Conservation (phyloP, 2,329 filamentous ascomycete species). For the Colletotrichum incanum region DNA sequence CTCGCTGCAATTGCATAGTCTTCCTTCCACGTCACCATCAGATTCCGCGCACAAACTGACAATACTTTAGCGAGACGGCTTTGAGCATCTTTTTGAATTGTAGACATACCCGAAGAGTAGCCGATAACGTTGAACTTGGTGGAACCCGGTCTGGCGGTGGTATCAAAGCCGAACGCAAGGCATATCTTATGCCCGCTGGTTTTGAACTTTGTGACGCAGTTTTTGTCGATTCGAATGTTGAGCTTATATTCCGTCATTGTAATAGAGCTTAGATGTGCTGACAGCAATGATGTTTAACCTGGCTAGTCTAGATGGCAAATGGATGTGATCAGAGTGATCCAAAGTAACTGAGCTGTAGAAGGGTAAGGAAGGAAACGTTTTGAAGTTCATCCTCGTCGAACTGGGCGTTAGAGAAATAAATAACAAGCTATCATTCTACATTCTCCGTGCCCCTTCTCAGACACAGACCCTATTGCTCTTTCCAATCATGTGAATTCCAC, state of each 20-base stretch:
- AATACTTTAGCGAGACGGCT: neutral
- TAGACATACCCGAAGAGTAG: constrained; percentile 9
- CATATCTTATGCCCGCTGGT: constrained; percentile 12
- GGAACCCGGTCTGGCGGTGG: constrained; percentile 13
- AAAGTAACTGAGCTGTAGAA: no score
- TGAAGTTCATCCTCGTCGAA: neutral
- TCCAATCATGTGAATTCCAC: neutral
- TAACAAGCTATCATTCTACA: neutral
- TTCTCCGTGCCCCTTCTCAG: neutral
- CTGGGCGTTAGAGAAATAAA: neutral
- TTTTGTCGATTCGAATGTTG: constrained; percentile 10
- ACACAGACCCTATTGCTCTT: neutral
- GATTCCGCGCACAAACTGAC: constrained; percentile 11
- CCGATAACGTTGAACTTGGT: constrained; percentile 24
- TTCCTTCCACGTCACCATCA: constrained; percentile 11
- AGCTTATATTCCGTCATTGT: constrained; percentile 15
- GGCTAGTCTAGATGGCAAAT: neutral
- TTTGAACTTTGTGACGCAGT: constrained; percentile 11
- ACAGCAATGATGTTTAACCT: neutral
- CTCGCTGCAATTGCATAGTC: constrained; percentile 15
- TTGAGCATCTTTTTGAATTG: no score
- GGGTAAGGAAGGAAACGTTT: neutral
- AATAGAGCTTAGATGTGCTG: neutral
- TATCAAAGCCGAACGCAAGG: constrained; percentile 19
- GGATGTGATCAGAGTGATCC: no score